Evolutionary conservation across 2,329 filamentous ascomycete species (phyloP).

Genomic region (Penicillium rolfsii): DNA sequence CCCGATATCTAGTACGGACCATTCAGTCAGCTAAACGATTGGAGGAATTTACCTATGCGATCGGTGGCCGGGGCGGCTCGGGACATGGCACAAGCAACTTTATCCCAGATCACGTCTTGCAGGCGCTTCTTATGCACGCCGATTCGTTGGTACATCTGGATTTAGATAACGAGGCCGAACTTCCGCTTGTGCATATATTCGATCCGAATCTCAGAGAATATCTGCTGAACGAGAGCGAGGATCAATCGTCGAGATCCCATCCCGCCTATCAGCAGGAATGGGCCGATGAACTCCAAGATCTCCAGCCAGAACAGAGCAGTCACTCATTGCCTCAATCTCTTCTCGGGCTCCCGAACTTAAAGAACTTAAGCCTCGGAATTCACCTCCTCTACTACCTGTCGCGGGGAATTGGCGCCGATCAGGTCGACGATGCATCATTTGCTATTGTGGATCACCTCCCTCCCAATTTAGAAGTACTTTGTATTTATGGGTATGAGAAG

Average conservation of each 20-base stretch:
- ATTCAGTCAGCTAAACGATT: background rate
- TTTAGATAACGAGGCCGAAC: background rate
- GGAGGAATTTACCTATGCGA: background rate
- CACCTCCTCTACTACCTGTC: background rate
- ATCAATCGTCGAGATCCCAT: background rate
- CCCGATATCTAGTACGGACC: background rate
- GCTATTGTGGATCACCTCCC: conserved; percentile 1
- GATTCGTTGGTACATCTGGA: conserved; percentile 1
- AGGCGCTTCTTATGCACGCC: background rate
- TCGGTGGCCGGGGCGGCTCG: conserved; percentile 1
- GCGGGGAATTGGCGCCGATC: conserved; percentile 1
- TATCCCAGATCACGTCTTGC: background rate
- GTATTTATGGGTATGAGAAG: background rate
- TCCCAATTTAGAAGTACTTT: background rate
- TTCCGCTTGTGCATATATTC: background rate
- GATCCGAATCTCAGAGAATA: background rate
- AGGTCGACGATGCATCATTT: background rate
- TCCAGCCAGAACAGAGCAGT: background rate
- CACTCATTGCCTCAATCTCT: background rate
- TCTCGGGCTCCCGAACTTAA: background rate
- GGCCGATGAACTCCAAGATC: background rate
- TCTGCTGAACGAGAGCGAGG: background rate
- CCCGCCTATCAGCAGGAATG: background rate
- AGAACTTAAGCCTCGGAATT: conserved; percentile 1
- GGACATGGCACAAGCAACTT: background rate